Evolutionary conservation across 352 stramenopile species (phyloP).

Genomic region (Phytophthora colocasiae): DNA sequence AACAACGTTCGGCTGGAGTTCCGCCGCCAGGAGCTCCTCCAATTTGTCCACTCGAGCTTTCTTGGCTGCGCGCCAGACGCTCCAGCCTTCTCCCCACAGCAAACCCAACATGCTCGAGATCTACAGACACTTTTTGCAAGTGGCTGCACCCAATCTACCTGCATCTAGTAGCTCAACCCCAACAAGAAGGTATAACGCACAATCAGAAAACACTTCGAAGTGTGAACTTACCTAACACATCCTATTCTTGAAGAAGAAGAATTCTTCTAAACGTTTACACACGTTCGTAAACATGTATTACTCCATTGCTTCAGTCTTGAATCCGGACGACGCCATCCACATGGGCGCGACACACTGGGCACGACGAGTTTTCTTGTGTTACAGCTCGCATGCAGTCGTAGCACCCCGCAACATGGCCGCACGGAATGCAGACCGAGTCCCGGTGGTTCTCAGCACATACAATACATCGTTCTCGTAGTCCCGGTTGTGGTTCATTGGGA

Average conservation of each 20-base stretch:
- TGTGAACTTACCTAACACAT: not conserved
- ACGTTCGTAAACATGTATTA: too few relatives aligned
- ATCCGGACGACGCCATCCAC: constrained; percentile 56
- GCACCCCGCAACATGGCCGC: constrained; percentile 67
- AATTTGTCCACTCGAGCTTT: constrained; percentile 29
- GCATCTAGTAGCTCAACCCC: constrained; percentile 6
- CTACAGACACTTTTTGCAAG: constrained; percentile 5
- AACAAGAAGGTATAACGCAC: not conserved
- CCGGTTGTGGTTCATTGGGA: constrained; percentile 27
- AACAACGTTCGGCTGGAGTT: constrained; percentile 11
- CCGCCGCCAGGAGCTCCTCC: constrained; percentile 4
- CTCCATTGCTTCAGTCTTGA: constrained; percentile 32
- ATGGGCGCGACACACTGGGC: constrained; percentile 60
- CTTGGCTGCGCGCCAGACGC: constrained; percentile 29
- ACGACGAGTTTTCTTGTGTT: constrained; percentile 37
- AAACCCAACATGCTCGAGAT: constrained; percentile 11
- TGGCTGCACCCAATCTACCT: constrained; percentile 8
- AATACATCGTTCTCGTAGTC: constrained; percentile 43
- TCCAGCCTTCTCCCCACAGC: constrained; percentile 23
- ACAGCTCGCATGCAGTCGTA: constrained; percentile 50
- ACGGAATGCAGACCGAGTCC: constrained; percentile 68
- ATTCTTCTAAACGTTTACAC: too few relatives aligned
- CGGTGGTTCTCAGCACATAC: constrained; percentile 59
- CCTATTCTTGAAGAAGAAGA: too few relatives aligned
- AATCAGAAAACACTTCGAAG: constrained; percentile 15